Evolutionary conservation across 441 rosid species (phyloP).

Genomic region (Pelargonium exstipulatum): DNA sequence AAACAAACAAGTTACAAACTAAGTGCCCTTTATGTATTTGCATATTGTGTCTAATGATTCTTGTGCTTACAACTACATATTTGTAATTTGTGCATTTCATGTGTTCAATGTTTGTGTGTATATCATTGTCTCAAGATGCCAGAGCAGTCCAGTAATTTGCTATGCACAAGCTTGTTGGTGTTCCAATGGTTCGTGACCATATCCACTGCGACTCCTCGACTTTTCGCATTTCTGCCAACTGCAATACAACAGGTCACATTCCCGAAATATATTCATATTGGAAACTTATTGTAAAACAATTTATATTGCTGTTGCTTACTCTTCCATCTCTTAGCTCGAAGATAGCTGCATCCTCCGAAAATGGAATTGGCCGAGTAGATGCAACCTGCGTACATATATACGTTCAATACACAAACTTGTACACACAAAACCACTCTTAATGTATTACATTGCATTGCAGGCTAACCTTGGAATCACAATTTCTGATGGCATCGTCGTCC

Average conservation of each 20-base stretch:
- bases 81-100: conserved; percentile 9
- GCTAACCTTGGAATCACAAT: conserved; percentile 48
- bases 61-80: background rate
- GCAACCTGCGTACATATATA: conserved; percentile 39
- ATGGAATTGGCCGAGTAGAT: conserved; percentile 54
- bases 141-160: conserved; percentile 52
- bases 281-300: background rate
- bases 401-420: too few species aligned
- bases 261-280: too few species aligned
- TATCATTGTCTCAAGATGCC: conserved; percentile 38
- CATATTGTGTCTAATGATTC: too few species aligned
- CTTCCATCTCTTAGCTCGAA: conserved; percentile 70
- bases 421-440: background rate
- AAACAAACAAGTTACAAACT: too few species aligned
- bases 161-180: conserved; percentile 48
- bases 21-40: too few species aligned
- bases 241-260: conserved; percentile 16
- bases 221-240: conserved; percentile 53
- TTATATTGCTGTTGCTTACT: conserved; percentile 38
- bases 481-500: background rate
- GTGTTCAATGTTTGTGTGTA: background rate
- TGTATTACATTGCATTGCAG: conserved; percentile 5
- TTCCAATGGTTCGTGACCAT: conserved; percentile 51
- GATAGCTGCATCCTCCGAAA: conserved; percentile 46
- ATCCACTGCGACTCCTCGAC: conserved; percentile 39